Evolutionary conservation across 2,329 filamentous ascomycete genomes (phyloP), one percentile per base, ranked within the genome.

Genomic region (Ascocoryne sarcoides): DNA sequence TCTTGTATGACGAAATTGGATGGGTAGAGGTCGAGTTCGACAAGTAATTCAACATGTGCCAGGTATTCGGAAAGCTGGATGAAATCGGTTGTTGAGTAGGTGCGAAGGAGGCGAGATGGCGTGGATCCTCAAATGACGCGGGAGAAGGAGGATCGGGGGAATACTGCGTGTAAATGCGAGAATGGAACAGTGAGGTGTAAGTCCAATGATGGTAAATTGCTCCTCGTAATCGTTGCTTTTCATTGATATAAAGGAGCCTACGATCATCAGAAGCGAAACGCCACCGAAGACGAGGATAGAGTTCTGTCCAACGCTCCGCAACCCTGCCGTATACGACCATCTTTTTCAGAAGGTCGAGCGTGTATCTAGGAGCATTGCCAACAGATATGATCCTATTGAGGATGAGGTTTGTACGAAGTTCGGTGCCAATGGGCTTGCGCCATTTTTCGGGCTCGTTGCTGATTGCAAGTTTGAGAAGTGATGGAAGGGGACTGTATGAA

Each of bases 201-300:
- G 49, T 57, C 57, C 57, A 60, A 32, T 54, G 51, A 17, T 52
- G 50, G 38, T 60, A 60, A 19, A 60, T 47, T 4, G 56, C 57
- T 37, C 39, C 26, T 10, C 55, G 47, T 14, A 60, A 38, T 10
- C 55, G 48, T 15, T 48, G 36, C 28, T 51, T 50, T 42, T 60
- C 57, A 28, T 54, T 46, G 2, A 33, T 26, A 14, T 42, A 39
- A 19, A 60, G 48, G 10, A 59, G 42, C 12, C 57, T 52, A 12
- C 57, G 49, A 37, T 57, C 51, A 14, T 55, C 49, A 3, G 51
- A 56, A 10, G 50, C 51, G 16, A 50, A 44, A 4, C 56, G 50
- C 57, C 57, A 60, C 26, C 52, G 48, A 7, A 58, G 46, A 33
- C 51, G 52, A 9, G 57, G 57, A 37, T 56, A 60, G 12, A 60